These are phyloP conservation scores for Talaromyces marneffei DNA, from an alignment of 2,329 filamentous ascomycete genomes.

Conservation along the genomic window DNA sequence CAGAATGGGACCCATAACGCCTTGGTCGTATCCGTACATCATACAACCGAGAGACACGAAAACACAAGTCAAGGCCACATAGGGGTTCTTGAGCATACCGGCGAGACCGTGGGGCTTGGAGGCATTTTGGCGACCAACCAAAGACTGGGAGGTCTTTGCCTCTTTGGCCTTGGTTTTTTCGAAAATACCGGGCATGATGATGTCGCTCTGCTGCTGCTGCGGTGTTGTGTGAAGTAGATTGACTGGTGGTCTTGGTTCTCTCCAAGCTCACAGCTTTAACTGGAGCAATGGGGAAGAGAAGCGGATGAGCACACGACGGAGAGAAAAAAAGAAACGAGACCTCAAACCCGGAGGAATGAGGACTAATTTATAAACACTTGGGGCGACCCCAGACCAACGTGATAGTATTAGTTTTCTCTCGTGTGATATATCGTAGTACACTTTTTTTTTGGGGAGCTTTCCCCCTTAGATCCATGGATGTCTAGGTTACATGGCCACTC, in stretches of 20 bases:
- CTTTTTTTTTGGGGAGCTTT: slow-evolving; percentile 2
- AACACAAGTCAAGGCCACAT: slow-evolving; percentile 34
- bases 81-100: slow-evolving; percentile 39
- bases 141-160: slow-evolving; percentile 28
- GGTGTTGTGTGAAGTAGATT: slow-evolving; percentile 4
- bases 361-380: slow-evolving; percentile 6
- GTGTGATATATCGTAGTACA: background rate
- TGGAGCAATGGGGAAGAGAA: background rate
- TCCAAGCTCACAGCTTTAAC: slow-evolving; percentile 7
- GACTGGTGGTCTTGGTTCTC: background rate
- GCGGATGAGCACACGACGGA: background rate
- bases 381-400: slow-evolving; percentile 2
- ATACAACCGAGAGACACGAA: slow-evolving; percentile 33
- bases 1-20: slow-evolving; percentile 31
- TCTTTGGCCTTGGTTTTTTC: background rate
- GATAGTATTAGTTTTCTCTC: background rate
- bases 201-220: background rate
- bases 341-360: background rate
- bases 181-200: background rate
- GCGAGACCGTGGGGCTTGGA: slow-evolving; percentile 34
- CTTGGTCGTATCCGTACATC: slow-evolving; percentile 34
- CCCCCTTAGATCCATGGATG: no score
- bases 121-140: slow-evolving; percentile 35
- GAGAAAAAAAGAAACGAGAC: background rate
- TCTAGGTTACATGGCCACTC: slow-evolving; percentile 8